These are phyloP conservation scores for Teunomyces pallodes DNA, from an alignment of 805 yeast genomes.

Conservation along the genomic window DNA sequence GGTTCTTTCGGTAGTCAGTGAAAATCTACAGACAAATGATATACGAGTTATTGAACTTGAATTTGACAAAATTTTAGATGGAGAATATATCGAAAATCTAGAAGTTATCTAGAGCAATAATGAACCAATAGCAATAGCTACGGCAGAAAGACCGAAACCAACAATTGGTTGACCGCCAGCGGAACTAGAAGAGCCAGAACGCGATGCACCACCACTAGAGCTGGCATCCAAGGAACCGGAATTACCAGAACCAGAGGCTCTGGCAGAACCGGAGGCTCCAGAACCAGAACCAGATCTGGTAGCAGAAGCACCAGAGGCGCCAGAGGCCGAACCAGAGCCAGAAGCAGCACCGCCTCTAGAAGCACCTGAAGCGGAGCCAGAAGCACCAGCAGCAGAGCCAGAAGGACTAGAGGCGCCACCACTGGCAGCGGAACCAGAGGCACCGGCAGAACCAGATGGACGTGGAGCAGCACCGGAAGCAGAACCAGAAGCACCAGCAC, in stretches of 20 bases:
- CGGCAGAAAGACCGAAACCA: conserved; percentile 1
- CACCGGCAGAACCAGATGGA: not conserved
- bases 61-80: not conserved
- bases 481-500: not conserved
- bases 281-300: conserved; percentile 3
- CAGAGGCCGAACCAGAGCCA: conserved; percentile 4
- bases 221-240: conserved; percentile 3
- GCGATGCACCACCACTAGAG: conserved; percentile 3
- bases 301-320: conserved; percentile 7
- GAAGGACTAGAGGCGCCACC: conserved; percentile 1
- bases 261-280: conserved; percentile 1
- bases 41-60: not conserved
- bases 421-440: conserved; percentile 1
- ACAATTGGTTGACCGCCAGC: conserved; percentile 4
- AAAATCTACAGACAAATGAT: not conserved
- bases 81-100: not conserved
- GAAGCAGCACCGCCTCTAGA: conserved; percentile 1
- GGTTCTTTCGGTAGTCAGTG: conserved; percentile 7
- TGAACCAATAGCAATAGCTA: not conserved
- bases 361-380: conserved; percentile 5
- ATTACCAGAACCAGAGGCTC: conserved; percentile 5
- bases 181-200: conserved; percentile 7
- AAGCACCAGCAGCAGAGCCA: conserved; percentile 2
- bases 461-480: not conserved
- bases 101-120: not conserved